Evolutionary conservation across 805 yeast species (phyloP), one percentile per base, ranked within the genome.

Genomic region (Saccharomyces paradoxus): DNA sequence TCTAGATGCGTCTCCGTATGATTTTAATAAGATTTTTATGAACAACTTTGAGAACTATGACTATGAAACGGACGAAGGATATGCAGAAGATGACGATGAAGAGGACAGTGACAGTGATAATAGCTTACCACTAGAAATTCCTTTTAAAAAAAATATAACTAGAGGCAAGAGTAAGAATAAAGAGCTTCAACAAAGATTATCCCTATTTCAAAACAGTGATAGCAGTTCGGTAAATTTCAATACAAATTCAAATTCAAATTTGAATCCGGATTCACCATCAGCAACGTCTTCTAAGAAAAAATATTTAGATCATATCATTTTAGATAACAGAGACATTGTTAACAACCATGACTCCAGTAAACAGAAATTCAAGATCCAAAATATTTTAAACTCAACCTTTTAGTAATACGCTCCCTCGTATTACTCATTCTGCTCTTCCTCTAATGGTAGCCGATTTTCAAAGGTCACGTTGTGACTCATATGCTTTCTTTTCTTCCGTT

Each of bases 21-120:
- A 37, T 17, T 37, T 37, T 6, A 37, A 37, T 37, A 37, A 37
- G 24, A 37, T 37, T 37, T 37, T 37, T 9, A 37, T 37, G 44
- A 37, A 17, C 26, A 48, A 51, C 46, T 46, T n/a, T 17, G 27
- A 21, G 41, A 51, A 21, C 57, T 56, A 56, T 41, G 68, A 63
- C 22, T 37, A 37, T 6, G 65, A 64, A 24, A 57, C 63, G 1
- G 69, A 65, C 46, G 70, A 65, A 29, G 70, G 69, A 22, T 65
- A 65, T 51, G 64, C 62, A 0, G 70, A 65, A 53, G 70, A 66
- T 52, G 68, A 66, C 51, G 70, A 65, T 49, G 71, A 67, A 22
- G 66, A 59, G 28, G 66, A 62, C 1, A 58, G 62, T 50, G 62
- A 60, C 41, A 63, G 57, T 14, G 60, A 58, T 44, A 52, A 55